Conservation (phyloP, 2,329 filamentous ascomycete genomes). For the Fusarium brachygibbosum region DNA sequence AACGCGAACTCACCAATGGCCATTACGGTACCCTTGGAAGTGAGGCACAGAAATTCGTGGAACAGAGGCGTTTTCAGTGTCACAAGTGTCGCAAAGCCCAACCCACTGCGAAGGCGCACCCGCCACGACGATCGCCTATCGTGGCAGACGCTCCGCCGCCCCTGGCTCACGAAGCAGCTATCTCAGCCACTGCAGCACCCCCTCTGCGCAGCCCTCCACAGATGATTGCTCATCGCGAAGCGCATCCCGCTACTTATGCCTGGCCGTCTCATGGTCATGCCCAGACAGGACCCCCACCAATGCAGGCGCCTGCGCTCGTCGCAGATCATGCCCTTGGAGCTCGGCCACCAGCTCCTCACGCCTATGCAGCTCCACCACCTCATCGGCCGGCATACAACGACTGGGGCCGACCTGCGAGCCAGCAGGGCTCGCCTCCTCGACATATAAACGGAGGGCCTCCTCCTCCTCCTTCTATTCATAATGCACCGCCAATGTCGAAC, state of each 20-base stretch:
- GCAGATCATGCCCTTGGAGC: constrained; percentile 48
- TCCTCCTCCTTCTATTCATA: constrained; percentile 45
- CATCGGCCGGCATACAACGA: constrained; percentile 55
- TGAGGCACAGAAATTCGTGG: constrained; percentile 71
- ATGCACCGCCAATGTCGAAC: constrained; percentile 50
- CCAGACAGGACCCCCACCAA: constrained; percentile 42
- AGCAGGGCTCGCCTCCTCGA: constrained; percentile 62
- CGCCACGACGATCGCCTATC: constrained; percentile 39
- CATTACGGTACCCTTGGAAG: constrained; percentile 64
- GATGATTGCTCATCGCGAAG: constrained; percentile 47
- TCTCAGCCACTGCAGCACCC: constrained; percentile 41
- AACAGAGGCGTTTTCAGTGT: constrained; percentile 76
- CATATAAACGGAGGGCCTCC: constrained; percentile 64
- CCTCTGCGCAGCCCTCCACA: constrained; percentile 51
- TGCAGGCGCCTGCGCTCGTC: constrained; percentile 44
- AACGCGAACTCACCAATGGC: constrained; percentile 66
- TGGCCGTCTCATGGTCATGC: constrained; percentile 47
- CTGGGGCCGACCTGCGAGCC: constrained; percentile 66
- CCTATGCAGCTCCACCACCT: constrained; percentile 50
- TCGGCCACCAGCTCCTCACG: constrained; percentile 48
- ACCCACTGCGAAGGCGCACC: constrained; percentile 57
- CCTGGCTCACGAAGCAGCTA: constrained; percentile 32
- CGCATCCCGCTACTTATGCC: constrained; percentile 42
- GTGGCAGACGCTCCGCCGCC: constrained; percentile 41
- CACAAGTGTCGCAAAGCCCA: constrained; percentile 78